A percentile compares a stretch with the other conserved stretches of the same genome.
These are phyloP conservation scores for Saccharomycopsis schoenii DNA, from an alignment of 805 yeast species.

Conservation along the genomic window DNA sequence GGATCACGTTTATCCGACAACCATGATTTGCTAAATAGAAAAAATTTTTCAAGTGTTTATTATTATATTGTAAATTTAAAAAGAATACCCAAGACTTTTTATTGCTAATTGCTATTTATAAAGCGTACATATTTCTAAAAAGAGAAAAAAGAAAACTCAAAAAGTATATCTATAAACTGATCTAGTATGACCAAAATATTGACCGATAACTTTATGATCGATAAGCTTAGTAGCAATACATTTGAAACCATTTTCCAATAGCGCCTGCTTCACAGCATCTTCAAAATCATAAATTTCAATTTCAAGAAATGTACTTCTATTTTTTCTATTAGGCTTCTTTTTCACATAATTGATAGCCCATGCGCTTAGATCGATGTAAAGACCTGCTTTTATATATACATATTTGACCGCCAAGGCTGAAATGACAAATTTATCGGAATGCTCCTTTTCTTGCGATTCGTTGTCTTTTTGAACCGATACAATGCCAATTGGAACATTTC, in stretches of 20 bases:
- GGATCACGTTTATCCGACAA: too few relatives aligned
- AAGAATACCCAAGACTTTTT: too few relatives aligned
- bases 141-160: background rate
- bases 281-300: background rate
- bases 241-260: background rate
- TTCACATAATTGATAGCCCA: slow-evolving; percentile 47
- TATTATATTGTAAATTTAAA: background rate
- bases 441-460: slow-evolving; percentile 27
- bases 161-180: background rate
- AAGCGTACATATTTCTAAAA: too few relatives aligned
- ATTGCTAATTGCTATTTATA: too few relatives aligned
- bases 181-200: background rate
- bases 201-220: background rate
- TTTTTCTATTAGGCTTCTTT: background rate
- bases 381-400: slow-evolving; percentile 56
- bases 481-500: slow-evolving; percentile 65
- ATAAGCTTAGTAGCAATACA: background rate
- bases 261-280: background rate
- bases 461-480: slow-evolving; percentile 38
- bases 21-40: too few relatives aligned
- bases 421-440: slow-evolving; percentile 23
- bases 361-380: slow-evolving; percentile 51
- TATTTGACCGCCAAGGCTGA: slow-evolving; percentile 55
- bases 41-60: too few relatives aligned
- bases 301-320: background rate